Evolutionary conservation across 176 grass and related monocot genomes (phyloP).

Genomic region (barley (Hordeum vulgare)): MorexV3_pseudomolecules_assembly NC_058520.1:597629274-597629773

Average conservation of each 20-base stretch:
- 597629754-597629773: too few species aligned
- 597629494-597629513: constrained; percentile 72
- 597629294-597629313: constrained; percentile 68
- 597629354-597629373: constrained; percentile 78
- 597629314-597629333: constrained; percentile 21
- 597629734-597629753: too few species aligned
- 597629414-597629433: constrained; percentile 24
- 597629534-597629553: constrained; percentile 42
- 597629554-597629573: constrained; percentile 67
- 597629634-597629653: constrained; percentile 46
- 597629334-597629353: constrained; percentile 36
- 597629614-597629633: constrained; percentile 40
- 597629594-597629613: constrained; percentile 44
- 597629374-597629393: constrained; percentile 65
- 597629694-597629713: not conserved
- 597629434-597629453: constrained; percentile 25
- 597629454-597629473: constrained; percentile 47
- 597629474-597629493: constrained; percentile 59
- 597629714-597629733: too few species aligned
- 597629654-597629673: constrained; percentile 52
- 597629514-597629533: constrained; percentile 32
- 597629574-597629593: constrained; percentile 33
- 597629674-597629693: constrained; percentile 41
- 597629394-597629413: constrained; percentile 48
- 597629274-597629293: constrained; percentile 38